These are phyloP conservation scores for Stachybotrys echinatus DNA, from an alignment of 2,329 filamentous ascomycete genomes.

Conservation along the genomic window DNA sequence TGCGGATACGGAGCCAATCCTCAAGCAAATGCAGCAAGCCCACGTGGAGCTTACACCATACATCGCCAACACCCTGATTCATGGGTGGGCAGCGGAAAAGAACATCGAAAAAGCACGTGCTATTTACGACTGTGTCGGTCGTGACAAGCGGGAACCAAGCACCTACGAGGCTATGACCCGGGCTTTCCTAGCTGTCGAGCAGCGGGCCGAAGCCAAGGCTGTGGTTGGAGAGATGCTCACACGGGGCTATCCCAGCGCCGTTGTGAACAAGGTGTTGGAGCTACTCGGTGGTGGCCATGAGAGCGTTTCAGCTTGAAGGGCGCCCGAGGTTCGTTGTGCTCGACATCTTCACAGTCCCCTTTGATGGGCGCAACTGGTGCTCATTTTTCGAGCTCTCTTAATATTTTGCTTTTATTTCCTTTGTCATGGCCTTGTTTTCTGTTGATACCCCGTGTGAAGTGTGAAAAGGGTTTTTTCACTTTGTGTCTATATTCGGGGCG, in stretches of 20 bases:
- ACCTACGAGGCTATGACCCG: constrained; percentile 99
- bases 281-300: constrained; percentile 62
- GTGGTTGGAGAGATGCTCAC: constrained; percentile 88
- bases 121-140: constrained; percentile 74
- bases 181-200: constrained; percentile 79
- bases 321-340: background rate
- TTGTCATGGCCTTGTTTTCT: constrained; percentile 9
- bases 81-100: constrained; percentile 86
- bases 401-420: constrained; percentile 4
- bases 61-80: constrained; percentile 96
- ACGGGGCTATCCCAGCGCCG: constrained; percentile 84
- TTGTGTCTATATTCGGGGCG: too few species aligned
- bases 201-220: constrained; percentile 67
- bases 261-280: constrained; percentile 90
- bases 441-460: constrained; percentile 22
- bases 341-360: too few species aligned
- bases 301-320: constrained; percentile 7
- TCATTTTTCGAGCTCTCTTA: too few species aligned
- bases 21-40: constrained; percentile 68
- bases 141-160: constrained; percentile 83
- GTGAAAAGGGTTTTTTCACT: too few species aligned
- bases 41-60: constrained; percentile 88
- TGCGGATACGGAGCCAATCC: constrained; percentile 65
- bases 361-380: too few species aligned
- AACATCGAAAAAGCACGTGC: constrained; percentile 72